Conservation (phyloP, 176 grass and related monocot species). For the Oryza meridionalis region DNA sequence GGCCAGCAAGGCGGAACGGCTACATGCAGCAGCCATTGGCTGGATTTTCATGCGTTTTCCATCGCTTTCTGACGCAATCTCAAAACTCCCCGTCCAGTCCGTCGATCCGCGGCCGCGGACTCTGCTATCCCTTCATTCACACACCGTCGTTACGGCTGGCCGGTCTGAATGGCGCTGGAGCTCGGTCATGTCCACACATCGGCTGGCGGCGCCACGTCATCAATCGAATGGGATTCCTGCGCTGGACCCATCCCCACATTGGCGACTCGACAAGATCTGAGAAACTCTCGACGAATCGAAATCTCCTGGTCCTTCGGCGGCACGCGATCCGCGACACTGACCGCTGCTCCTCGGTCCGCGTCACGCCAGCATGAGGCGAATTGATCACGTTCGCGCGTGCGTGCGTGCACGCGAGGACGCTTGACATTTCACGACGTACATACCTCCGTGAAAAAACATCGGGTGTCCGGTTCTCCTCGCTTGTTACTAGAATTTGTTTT, state of each 20-base stretch:
- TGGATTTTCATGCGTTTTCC: neutral
- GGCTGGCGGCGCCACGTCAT: constrained; percentile 38
- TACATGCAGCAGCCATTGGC: constrained; percentile 17
- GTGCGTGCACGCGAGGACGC: no score
- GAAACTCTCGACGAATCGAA: neutral
- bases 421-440: neutral
- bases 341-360: neutral
- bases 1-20: neutral
- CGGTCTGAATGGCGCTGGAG: constrained; percentile 34
- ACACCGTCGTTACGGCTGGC: neutral
- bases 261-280: constrained; percentile 2
- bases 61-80: constrained; percentile 26
- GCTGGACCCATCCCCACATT: constrained; percentile 4
- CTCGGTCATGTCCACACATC: constrained; percentile 40
- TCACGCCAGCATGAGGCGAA: no score
- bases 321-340: neutral
- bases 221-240: neutral
- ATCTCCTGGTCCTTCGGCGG: neutral
- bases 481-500: no score
- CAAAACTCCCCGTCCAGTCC: neutral
- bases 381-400: neutral
- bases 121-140: constrained; percentile 25
- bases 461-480: no score
- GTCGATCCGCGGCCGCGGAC: neutral
- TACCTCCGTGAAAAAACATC: neutral